phyloP scores from a whole-genome alignment of 208 protist species.

The Leishmania gerbilli region DNA sequence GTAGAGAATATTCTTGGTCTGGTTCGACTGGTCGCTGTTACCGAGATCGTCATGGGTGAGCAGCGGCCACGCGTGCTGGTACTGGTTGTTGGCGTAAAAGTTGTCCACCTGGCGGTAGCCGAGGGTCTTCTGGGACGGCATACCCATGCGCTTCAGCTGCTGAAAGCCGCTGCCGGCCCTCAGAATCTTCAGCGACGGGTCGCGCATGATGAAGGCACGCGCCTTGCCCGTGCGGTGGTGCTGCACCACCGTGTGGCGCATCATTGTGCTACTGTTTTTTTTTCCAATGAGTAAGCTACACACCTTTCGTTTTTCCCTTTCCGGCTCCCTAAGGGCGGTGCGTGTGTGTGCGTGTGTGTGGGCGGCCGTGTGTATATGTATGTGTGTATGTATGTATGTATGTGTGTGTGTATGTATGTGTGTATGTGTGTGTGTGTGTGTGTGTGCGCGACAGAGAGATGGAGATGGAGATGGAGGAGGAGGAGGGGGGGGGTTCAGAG shows the following conservation, averaged over 20 bases:
- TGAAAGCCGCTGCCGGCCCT: conserved; percentile 69
- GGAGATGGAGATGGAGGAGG: too few species aligned
- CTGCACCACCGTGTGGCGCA: conserved; percentile 48
- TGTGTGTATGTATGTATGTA: background rate
- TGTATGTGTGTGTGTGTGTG: background rate
- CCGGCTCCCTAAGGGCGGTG: background rate
- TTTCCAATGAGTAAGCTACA: background rate
- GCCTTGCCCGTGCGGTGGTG: conserved; percentile 79
- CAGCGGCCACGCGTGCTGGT: conserved; percentile 90
- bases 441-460: background rate
- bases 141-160: conserved; percentile 80
- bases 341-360: background rate
- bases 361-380: too few species aligned
- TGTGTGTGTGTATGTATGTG: background rate
- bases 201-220: conserved; percentile 81
- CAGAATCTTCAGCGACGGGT: conserved; percentile 75
- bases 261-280: conserved; percentile 29
- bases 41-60: conserved; percentile 90
- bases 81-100: conserved; percentile 83
- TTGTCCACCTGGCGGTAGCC: conserved; percentile 76
- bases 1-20: conserved; percentile 89
- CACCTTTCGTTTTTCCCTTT: background rate
- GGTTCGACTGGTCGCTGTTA: conserved; percentile 90
- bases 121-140: conserved; percentile 53
- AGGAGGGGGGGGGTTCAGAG: background rate